These are phyloP conservation scores for Trypanosoma scelopori DNA, from an alignment of 208 protist species.

Conservation along the genomic window DNA sequence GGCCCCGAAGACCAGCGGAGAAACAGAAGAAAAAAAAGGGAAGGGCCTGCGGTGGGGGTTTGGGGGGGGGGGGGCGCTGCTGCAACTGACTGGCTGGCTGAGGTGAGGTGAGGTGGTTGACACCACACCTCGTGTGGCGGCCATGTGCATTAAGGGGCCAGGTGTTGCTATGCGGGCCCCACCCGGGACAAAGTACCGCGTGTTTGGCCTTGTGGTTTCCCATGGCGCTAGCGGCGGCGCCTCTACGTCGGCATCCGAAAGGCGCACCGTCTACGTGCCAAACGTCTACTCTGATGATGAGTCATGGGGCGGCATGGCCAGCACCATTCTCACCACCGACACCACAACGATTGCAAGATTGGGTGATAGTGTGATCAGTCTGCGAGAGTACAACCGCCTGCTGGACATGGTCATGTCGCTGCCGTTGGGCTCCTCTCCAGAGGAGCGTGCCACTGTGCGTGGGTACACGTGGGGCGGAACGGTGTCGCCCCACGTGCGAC, in stretches of 20 bases:
- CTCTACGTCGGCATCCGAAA: neutral
- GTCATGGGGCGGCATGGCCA: neutral
- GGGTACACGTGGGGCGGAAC: slow-evolving; percentile 52
- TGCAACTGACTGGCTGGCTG: no score
- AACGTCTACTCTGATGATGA: neutral
- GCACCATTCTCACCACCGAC: neutral
- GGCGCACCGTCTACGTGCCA: slow-evolving; percentile 11
- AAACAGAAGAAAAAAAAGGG: neutral
- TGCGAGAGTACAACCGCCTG: slow-evolving; percentile 25
- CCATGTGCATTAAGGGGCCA: slow-evolving; percentile 31
- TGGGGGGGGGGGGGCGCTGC: no score
- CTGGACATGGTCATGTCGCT: slow-evolving; percentile 24
- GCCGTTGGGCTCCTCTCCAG: slow-evolving; percentile 37
- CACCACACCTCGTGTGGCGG: no score
- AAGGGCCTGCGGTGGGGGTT: neutral
- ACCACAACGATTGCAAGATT: neutral
- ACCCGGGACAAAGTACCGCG: slow-evolving; percentile 42
- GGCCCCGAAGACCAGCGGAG: neutral
- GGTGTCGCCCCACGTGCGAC: slow-evolving; percentile 44
- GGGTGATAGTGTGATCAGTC: neutral
- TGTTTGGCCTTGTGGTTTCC: slow-evolving; percentile 42
- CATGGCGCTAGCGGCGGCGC: slow-evolving; percentile 18
- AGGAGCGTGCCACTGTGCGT: slow-evolving; percentile 54
- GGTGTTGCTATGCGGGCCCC: slow-evolving; percentile 45
- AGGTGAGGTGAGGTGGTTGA: neutral